A percentile compares a stretch with the other conserved stretches of the same genome.
These are phyloP conservation scores for Seminavis robusta DNA, from an alignment of 108 stramenopile genomes.

Conservation along the genomic window DNA sequence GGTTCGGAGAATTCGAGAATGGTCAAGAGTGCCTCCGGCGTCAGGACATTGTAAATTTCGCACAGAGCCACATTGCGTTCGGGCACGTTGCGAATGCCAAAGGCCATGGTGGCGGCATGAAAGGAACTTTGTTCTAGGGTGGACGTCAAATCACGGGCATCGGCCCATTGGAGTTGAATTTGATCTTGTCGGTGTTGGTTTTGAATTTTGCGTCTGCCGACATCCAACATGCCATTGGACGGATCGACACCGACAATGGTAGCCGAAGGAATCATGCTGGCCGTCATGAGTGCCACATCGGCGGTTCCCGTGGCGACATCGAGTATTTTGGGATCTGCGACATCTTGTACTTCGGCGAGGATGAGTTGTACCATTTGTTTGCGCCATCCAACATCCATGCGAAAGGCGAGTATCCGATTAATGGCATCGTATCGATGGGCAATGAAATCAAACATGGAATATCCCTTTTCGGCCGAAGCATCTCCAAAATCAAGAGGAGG, in stretches of 20 bases:
- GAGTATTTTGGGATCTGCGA: constrained; percentile 18
- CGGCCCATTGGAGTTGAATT: constrained; percentile 52
- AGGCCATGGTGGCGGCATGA: constrained; percentile 92
- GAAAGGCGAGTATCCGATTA: constrained; percentile 80
- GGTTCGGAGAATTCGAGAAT: constrained; percentile 89
- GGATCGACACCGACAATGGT: constrained; percentile 82
- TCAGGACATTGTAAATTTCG: constrained; percentile 72
- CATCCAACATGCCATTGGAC: constrained; percentile 78
- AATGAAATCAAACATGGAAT: constrained; percentile 89
- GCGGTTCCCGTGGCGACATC: constrained; percentile 92
- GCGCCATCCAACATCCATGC: constrained; percentile 87
- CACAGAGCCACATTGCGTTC: constrained; percentile 67
- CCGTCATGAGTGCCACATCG: constrained; percentile 87
- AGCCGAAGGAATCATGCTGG: constrained; percentile 35
- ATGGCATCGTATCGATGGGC: constrained; percentile 73
- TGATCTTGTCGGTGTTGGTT: constrained; percentile 25
- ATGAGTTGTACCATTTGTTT: constrained; percentile 56
- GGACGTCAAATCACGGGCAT: constrained; percentile 56
- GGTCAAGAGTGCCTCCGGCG: constrained; percentile 38
- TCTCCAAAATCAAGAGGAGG: no score
- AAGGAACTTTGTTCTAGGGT: constrained; percentile 33
- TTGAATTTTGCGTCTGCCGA: constrained; percentile 67
- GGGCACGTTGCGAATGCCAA: constrained; percentile 91
- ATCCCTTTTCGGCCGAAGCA: no score
- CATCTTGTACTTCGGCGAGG: constrained; percentile 12